Evolutionary conservation across 805 yeast species (phyloP).

Genomic region (Yamadazyma takamatsuzukensis): DNA sequence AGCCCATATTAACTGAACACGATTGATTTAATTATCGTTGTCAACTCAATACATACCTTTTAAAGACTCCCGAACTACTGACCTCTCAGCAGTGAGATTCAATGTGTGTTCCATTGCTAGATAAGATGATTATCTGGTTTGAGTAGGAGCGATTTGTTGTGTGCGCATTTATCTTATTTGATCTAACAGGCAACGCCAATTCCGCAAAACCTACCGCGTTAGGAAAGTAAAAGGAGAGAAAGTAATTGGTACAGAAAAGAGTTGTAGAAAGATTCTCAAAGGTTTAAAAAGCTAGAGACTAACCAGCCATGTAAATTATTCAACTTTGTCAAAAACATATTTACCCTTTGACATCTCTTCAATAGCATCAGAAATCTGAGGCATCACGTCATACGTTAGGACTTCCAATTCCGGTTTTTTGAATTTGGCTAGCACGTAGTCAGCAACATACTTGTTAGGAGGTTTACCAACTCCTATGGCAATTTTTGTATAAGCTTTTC

Average conservation of each 20-base stretch:
- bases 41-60: constrained; percentile 46
- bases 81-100: constrained; percentile 48
- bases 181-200: no score
- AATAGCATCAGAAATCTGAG: constrained; percentile 13
- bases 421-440: constrained; percentile 63
- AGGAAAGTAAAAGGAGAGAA: no score
- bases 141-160: no score
- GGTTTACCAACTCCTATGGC: constrained; percentile 80
- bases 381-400: constrained; percentile 39
- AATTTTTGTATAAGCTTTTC: constrained; percentile 57
- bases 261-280: no score
- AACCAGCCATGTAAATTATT: no score
- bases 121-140: no score
- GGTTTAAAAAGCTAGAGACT: no score
- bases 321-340: constrained; percentile 1
- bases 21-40: neutral
- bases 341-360: constrained; percentile 4
- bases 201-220: no score
- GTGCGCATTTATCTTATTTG: no score
- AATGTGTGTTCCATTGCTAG: constrained; percentile 51
- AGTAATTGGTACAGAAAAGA: no score
- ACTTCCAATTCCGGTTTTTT: constrained; percentile 39
- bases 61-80: constrained; percentile 51
- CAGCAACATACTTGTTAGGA: constrained; percentile 42
- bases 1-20: neutral